Evolutionary conservation across 2,329 filamentous ascomycete species (phyloP), one percentile per base, ranked within the genome.

Genomic region (Beauveria sp.): DNA sequence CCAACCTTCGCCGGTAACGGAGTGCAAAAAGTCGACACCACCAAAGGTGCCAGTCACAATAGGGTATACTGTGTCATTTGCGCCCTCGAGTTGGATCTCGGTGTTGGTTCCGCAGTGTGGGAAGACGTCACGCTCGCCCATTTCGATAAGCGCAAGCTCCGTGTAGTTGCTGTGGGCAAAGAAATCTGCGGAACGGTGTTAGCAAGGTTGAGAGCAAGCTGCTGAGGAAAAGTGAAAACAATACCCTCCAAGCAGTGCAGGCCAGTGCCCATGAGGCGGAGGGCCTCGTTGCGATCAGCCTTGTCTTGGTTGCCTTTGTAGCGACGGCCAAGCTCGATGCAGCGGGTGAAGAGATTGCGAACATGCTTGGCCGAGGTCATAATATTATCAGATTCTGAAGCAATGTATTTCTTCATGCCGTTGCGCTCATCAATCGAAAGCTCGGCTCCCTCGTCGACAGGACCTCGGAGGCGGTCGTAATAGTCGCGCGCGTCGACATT

Each of bases 391-490:
- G 84, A 78, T 73, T 97, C 93, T 65, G 92, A 92, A 45, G 93
- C 91, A 74, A 97, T 97, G 76, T 97, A 97, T 73, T 93, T 95
- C 79, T 98, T 98, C 76, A 96, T 80, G 67, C 89, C 89, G 6
- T 87, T 88, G 60, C 85, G 77, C 2, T 84, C 82, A 68, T 98
- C 91, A 68, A 98, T 83, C 51, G 83, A 84, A 42, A 97, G 82
- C 77, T 97, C 93, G 56, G 85, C 82, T 28, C 80, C 71, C 77
- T 96, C 91, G 66, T 96, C 84, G 51, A 98, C 80, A 0, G 90
- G 91, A 1, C 87, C 91, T 71, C 93, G 88, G 57, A 97, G 87
- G 66, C 90, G 87, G 60, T 74, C 80, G 71, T 97, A 89, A 71
- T 95, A 96, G 66, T 89, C 81, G 46, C 89, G 85, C 54, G 93